Evolutionary conservation across 192 early-diverging fungal species (phyloP).

Genomic region (Diversispora epigaea): DNA sequence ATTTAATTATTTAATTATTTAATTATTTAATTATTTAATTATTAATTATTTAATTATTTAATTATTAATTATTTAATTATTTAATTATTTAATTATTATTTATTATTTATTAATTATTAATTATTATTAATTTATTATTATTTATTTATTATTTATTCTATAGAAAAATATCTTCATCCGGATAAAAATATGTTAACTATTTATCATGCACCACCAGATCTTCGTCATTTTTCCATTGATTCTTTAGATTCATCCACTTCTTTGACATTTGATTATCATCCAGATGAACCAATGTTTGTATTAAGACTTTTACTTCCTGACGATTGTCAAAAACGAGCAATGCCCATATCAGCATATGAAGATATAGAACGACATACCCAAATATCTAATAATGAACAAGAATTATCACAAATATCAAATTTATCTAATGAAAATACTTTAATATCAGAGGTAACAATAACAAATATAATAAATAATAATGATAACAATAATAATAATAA

Average conservation of each 20-base stretch:
- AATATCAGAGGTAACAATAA: too few relatives aligned
- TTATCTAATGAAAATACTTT: too few relatives aligned
- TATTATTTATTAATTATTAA: not conserved
- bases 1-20: not conserved
- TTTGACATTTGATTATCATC: conserved; percentile 18
- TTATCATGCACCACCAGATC: conserved; percentile 17
- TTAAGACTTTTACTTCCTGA: conserved; percentile 12
- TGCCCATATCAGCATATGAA: not conserved
- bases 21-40: not conserved
- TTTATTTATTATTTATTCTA: not conserved
- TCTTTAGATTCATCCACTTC: conserved; percentile 24
- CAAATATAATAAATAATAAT: too few relatives aligned
- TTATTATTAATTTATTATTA: not conserved
- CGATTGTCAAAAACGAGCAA: conserved; percentile 14
- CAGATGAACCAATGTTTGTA: conserved; percentile 32
- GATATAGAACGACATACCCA: not conserved
- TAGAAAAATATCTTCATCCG: conserved; percentile 14
- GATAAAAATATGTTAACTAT: not conserved
- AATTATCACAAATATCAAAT: too few relatives aligned
- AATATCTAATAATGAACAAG: not conserved
- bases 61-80: not conserved
- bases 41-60: not conserved
- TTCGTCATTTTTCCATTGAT: conserved; percentile 24
- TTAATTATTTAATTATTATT: not conserved
- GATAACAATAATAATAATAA: not conserved